Base-by-base conservation (phyloP, 106 monocot species). In the Dendrobium chrysotoxum region DNA sequence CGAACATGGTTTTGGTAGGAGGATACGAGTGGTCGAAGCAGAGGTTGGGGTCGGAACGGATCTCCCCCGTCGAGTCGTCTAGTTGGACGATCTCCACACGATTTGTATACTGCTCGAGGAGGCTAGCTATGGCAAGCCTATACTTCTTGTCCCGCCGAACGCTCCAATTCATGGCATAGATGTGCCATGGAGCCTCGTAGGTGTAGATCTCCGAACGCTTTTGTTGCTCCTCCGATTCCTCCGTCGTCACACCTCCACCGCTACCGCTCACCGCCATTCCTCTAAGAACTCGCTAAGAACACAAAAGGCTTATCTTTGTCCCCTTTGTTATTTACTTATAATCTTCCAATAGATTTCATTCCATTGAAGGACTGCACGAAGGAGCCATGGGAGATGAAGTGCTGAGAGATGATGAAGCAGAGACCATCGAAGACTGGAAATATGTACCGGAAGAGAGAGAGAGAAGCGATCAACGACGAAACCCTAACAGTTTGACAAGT, bases 141-240 rank as follows among this genome's bases (percentile, higher is more conserved):
- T 98, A 95, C 85, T 83, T 89, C 95, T 99, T 93, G 89, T 99
- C 95, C 35, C 95, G 89, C 28, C 98, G 95, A 28, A 95, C 98
- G 91, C 89, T 90, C 98, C 95, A 99, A 91, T 99, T 99, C 98
- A 99, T 99, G 38, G 91, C 91, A 89, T 99, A 99, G 93, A 98
- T 90, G 87, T 92, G 97, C 97, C 97, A 98, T 0, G 91, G 89
- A 9, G 92, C 98, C 83, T 99, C 98, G 88, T 99, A 99, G 0
- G 98, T 99, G 92, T 99, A 99, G 91, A 99, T 99, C 95, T 99
- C 98, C 75, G 98, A 95, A 25, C 98, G 86, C 91, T 91, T 91
- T 86, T 92, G 95, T 83, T 94, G 90, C 72, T 91, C 92, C 66
- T 94, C 92, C 44, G 85, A 87, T 7, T 79, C 86, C 25, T 80